These are phyloP conservation scores for Plasmodium relictum DNA, from an alignment of 169 alveolate species.

Conservation along the genomic window DNA sequence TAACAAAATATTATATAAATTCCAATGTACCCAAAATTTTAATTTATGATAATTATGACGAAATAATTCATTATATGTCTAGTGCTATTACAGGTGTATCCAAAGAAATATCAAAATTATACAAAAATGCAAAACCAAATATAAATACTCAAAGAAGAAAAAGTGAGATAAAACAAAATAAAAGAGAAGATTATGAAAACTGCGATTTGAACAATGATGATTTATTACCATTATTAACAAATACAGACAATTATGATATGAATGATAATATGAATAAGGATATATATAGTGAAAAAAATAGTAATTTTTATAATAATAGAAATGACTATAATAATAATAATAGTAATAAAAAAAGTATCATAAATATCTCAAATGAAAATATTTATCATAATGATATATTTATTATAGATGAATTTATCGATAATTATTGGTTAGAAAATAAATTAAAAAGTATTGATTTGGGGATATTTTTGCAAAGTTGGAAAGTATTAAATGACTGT, in stretches of 20 bases:
- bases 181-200: neutral
- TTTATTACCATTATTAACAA: slow-evolving; percentile 2
- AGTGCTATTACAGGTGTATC: slow-evolving; percentile 65
- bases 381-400: slow-evolving; percentile 1
- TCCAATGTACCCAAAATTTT: slow-evolving; percentile 57
- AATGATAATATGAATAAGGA: neutral
- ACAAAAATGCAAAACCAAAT: slow-evolving; percentile 21
- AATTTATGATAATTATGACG: slow-evolving; percentile 71
- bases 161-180: neutral
- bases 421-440: slow-evolving; percentile 54
- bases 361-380: neutral
- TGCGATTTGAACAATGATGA: neutral
- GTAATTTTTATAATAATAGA: neutral
- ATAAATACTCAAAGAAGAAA: neutral
- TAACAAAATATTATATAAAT: slow-evolving; percentile 69
- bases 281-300: neutral
- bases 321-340: neutral
- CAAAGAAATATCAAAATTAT: slow-evolving; percentile 59
- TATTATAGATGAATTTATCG: slow-evolving; percentile 72
- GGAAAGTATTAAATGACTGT: slow-evolving; percentile 70
- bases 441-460: slow-evolving; percentile 61
- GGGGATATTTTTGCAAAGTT: slow-evolving; percentile 50
- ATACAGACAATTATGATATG: neutral
- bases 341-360: neutral
- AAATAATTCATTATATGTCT: slow-evolving; percentile 75